Evolutionary conservation across 306 rosid genomes (phyloP).

Genomic region (Trifolium subterraneum): DNA sequence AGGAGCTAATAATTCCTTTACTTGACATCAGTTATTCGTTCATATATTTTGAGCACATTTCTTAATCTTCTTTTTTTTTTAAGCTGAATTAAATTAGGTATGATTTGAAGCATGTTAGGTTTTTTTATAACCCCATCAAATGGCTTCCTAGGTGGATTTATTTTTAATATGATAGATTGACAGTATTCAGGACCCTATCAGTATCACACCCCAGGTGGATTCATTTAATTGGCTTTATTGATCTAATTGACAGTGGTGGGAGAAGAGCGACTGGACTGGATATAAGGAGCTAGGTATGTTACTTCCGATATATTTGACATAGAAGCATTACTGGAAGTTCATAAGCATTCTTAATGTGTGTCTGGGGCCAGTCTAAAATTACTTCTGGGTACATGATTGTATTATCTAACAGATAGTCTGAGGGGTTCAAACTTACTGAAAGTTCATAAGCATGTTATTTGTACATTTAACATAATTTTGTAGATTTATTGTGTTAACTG

Average conservation of each 20-base stretch:
- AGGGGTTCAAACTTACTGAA: slow-evolving; percentile 14
- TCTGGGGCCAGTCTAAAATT: slow-evolving; percentile 16
- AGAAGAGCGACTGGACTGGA: slow-evolving; percentile 99
- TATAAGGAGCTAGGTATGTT: slow-evolving; percentile 96
- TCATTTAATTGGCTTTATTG: slow-evolving; percentile 94
- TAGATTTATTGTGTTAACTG: slow-evolving; percentile 22
- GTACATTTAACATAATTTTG: slow-evolving; percentile 26
- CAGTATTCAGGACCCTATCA: slow-evolving; percentile 57
- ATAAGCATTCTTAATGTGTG: neutral
- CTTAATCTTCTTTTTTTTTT: slow-evolving; percentile 12
- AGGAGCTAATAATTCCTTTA: slow-evolving; percentile 28
- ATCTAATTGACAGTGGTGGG: slow-evolving; percentile 99
- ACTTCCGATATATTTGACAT: slow-evolving; percentile 35
- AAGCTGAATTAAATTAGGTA: slow-evolving; percentile 20
- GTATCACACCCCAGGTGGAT: slow-evolving; percentile 80
- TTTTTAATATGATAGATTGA: slow-evolving; percentile 43
- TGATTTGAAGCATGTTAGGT: slow-evolving; percentile 34
- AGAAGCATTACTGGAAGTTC: slow-evolving; percentile 22
- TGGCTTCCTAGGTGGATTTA: slow-evolving; percentile 38
- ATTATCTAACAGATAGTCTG: slow-evolving; percentile 10
- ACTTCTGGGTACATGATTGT: slow-evolving; percentile 26
- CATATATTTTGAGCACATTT: slow-evolving; percentile 23
- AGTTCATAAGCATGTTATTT: neutral
- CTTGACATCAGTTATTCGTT: neutral
- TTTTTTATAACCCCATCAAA: slow-evolving; percentile 12